Evolutionary conservation across 2,329 filamentous ascomycete species (phyloP).

Genomic region (Raffaelea albimanens): DNA sequence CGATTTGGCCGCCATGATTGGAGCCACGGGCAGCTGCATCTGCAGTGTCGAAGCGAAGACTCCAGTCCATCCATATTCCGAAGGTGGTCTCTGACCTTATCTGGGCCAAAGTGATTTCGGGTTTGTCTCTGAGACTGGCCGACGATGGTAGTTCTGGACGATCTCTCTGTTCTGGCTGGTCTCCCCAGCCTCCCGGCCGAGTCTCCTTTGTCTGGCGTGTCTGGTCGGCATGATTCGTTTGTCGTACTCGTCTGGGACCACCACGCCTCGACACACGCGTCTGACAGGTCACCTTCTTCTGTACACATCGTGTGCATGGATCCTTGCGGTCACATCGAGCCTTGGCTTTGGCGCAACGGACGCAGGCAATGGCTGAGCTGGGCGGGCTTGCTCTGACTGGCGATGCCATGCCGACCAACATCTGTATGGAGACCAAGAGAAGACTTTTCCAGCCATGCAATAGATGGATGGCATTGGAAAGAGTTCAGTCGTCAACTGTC

Average conservation of each 20-base stretch:
- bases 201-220: neutral
- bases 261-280: too few relatives aligned
- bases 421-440: too few relatives aligned
- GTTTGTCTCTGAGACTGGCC: too few relatives aligned
- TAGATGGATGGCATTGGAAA: neutral
- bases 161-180: neutral
- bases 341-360: neutral
- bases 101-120: too few relatives aligned
- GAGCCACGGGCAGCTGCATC: too few relatives aligned
- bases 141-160: neutral
- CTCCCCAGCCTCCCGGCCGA: neutral
- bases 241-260: too few relatives aligned
- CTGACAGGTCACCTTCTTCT: neutral
- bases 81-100: neutral
- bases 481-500: neutral
- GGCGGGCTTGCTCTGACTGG: neutral
- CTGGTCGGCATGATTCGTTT: too few relatives aligned
- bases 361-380: neutral
- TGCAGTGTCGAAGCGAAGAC: neutral
- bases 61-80: constrained; percentile 1
- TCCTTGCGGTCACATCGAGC: neutral
- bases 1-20: too few relatives aligned
- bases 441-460: too few relatives aligned
- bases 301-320: neutral
- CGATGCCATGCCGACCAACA: neutral